Conservation (phyloP, 2,329 filamentous ascomycete species). For the Phyllosticta citribraziliensis region DNA sequence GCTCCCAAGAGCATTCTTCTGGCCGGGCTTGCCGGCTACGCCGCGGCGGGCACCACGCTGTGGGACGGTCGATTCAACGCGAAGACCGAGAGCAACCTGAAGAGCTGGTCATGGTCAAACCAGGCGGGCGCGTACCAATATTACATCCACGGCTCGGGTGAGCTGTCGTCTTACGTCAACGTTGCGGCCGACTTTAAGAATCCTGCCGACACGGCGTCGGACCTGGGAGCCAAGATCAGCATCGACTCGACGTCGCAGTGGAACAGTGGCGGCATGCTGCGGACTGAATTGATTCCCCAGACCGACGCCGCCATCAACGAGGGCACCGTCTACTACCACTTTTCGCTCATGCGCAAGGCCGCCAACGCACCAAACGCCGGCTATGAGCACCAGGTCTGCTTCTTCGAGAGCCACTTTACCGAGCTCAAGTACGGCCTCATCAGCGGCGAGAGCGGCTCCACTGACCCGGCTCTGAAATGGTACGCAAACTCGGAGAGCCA, state of each 20-base stretch:
- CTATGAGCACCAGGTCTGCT: constrained; percentile 58
- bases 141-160: constrained; percentile 59
- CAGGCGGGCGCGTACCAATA: constrained; percentile 63
- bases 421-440: constrained; percentile 63
- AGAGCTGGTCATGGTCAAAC: constrained; percentile 59
- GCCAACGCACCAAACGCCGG: constrained; percentile 51
- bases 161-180: constrained; percentile 51
- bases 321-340: constrained; percentile 63
- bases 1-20: neutral
- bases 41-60: constrained; percentile 19
- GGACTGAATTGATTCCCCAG: constrained; percentile 65
- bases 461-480: constrained; percentile 52
- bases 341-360: constrained; percentile 51
- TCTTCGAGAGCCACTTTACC: constrained; percentile 57
- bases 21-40: constrained; percentile 1
- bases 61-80: constrained; percentile 62
- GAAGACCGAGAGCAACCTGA: constrained; percentile 35
- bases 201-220: constrained; percentile 50
- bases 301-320: constrained; percentile 54
- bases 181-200: constrained; percentile 54
- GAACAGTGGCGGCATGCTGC: constrained; percentile 63
- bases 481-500: constrained; percentile 50
- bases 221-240: constrained; percentile 60
- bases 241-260: constrained; percentile 56
- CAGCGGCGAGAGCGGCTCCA: constrained; percentile 38